Evolutionary conservation across 2,329 filamentous ascomycete species (phyloP), one percentile per base, ranked within the genome.

Genomic region (Scedosporium apiospermum): DNA sequence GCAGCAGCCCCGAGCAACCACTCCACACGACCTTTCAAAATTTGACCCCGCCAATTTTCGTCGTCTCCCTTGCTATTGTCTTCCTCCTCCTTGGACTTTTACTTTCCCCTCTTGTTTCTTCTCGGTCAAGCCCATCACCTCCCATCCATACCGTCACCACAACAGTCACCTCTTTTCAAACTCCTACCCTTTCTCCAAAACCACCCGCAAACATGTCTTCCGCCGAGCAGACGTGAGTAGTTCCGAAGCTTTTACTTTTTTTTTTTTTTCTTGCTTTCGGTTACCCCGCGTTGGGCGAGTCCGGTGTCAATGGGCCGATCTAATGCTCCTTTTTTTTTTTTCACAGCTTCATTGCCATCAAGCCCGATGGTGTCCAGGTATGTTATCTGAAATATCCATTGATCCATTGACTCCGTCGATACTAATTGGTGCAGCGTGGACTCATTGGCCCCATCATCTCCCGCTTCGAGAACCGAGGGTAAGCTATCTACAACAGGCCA

Each of bases 341-440:
- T 26, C 16, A 63, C 68, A 98, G 93, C 84, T 98, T 98, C 90
- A 98, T 98, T 86, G 95, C 95, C 77, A 91, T 99, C 87, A 99
- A 99, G 92, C 95, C 93, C 73, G 95, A 98, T 82, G 95, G 95
- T 79, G 95, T 98, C 82, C 95, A 97, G 88, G 92, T 96, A 88
- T 71, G 81, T 65, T 55, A 60, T 30, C 63, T 60, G 44, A 21
- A 21, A 49, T 34, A 21, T 57, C 34, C 6, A 26, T 18, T 16
- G 27, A 18, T n/a, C 34, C n/a, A 30, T 21, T 34, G 57, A 12
- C 27, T 38, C 27, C 12, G 16, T 21, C 6, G 60, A n/a, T 30
- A 66, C 69, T 72, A 63, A 72, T 68, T 49, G 26, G 60, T 65
- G 30, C 75, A 97, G 93, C 93, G 95, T 82, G 95, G 95, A 82